Conservation (phyloP, 1,284 basidiomycete species). For the Cryptococcus jaspeensis region DNA sequence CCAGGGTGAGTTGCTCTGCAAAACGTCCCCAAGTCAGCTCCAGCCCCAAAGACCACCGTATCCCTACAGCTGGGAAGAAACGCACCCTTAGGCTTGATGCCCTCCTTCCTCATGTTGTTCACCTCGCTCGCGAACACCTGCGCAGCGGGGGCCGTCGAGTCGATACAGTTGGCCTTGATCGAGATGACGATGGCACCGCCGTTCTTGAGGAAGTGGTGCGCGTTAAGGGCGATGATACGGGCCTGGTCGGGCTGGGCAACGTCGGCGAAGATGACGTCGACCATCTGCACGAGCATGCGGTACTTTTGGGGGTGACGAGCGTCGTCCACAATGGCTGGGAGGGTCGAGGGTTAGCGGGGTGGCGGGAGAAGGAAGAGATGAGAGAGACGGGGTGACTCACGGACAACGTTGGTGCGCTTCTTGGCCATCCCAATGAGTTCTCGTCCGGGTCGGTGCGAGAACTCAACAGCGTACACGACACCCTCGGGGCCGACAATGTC, state of each 20-base stretch:
- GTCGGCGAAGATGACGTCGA: constrained; percentile 97
- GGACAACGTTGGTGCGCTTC: constrained; percentile 98
- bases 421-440: constrained; percentile 99
- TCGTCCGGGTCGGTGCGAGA: constrained; percentile 92
- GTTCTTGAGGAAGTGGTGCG: constrained; percentile 95
- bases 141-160: constrained; percentile 87
- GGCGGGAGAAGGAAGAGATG: background rate
- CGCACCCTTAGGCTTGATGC: constrained; percentile 91
- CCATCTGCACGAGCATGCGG: constrained; percentile 88
- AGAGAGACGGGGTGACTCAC: constrained; percentile 56
- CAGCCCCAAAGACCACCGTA: constrained; percentile 31
- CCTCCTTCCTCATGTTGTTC: constrained; percentile 73
- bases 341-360: background rate
- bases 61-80: constrained; percentile 52
- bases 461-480: constrained; percentile 97
- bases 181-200: constrained; percentile 91
- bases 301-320: constrained; percentile 93
- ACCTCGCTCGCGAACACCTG: constrained; percentile 89
- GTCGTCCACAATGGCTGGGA: constrained; percentile 89
- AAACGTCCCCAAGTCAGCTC: background rate
- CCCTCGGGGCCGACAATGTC: constrained; percentile 98
- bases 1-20: constrained; percentile 56
- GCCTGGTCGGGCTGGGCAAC: constrained; percentile 99
- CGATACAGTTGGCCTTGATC: constrained; percentile 99
- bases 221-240: constrained; percentile 89